These are phyloP conservation scores for Leishmania major DNA, from an alignment of 208 protist genomes.

Conservation along the genomic window DNA sequence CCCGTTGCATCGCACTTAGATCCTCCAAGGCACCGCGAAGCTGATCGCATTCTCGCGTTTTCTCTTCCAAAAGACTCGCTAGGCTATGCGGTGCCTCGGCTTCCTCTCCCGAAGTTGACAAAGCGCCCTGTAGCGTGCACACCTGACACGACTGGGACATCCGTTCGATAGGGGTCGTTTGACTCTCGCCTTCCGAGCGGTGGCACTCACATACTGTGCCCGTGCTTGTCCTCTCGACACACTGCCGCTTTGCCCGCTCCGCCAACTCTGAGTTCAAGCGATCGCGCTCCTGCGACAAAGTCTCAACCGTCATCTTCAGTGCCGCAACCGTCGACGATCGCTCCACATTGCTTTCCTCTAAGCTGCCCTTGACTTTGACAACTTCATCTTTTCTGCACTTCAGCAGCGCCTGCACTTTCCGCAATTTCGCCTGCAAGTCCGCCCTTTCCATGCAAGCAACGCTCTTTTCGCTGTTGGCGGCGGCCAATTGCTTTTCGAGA, in stretches of 20 bases:
- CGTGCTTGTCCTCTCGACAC: neutral
- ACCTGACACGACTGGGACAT: slow-evolving; percentile 21
- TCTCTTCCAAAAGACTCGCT: slow-evolving; percentile 45
- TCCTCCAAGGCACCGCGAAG: slow-evolving; percentile 58
- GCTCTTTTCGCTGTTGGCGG: slow-evolving; percentile 67
- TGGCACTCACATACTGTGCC: neutral
- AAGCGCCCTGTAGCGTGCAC: neutral
- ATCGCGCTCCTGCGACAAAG: slow-evolving; percentile 23
- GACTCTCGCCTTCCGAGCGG: neutral
- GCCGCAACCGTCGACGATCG: slow-evolving; percentile 17
- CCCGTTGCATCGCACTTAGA: slow-evolving; percentile 50
- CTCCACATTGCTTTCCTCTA: slow-evolving; percentile 11
- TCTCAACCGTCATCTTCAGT: slow-evolving; percentile 25
- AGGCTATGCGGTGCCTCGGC: slow-evolving; percentile 11
- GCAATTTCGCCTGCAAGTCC: slow-evolving; percentile 50
- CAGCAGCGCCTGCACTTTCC: slow-evolving; percentile 53
- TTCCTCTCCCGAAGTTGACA: neutral
- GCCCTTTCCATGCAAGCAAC: slow-evolving; percentile 57
- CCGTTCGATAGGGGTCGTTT: slow-evolving; percentile 24
- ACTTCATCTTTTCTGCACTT: slow-evolving; percentile 48
- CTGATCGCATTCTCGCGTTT: slow-evolving; percentile 72
- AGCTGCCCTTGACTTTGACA: slow-evolving; percentile 32
- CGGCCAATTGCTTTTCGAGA: slow-evolving; percentile 75
- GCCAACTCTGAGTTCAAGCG: neutral
- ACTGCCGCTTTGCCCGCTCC: neutral